Base-by-base conservation (phyloP, 805 yeast species). In the Teunomyces funiuensis region DNA sequence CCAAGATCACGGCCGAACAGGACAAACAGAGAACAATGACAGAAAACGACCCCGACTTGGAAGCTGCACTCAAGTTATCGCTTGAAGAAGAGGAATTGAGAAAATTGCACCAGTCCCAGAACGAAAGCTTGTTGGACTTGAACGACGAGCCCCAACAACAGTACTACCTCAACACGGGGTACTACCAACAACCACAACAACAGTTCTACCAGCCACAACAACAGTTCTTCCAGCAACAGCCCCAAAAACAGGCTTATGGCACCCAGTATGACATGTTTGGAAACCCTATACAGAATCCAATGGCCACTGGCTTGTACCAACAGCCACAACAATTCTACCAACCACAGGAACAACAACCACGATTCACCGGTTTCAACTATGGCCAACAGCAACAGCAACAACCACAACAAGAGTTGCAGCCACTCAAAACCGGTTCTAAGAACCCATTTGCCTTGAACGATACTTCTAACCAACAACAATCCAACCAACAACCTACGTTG, bases 1-100 rank as follows among this genome's bases (percentile, higher is more conserved):
- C 95, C 39, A 77, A 79, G 55, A 61, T 73, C 52, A 87, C 96
- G 1, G 97, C 95, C 1, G 89, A 85, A 49, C 90, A 86, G 47
- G 97, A 89, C 51, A 85, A 80, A 47, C 73, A 71, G 40, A 72
- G 83, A 47, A 71, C 82, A 52, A 66, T 69, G 36, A 60, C 61
- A 36, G 75, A 69, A 33, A 75, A 71, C 28, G 85, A 81, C 48
- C 80, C 79, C 15, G 88, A 83, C 19, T 69, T 86, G 37, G 76
- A 77, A 44, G 77, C 80, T 33, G 95, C 95, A 0, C 69, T 85
- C 45, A 77, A 79, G 61, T 71, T 87, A 51, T 78, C 87, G 33
- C 65, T 81, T 54, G 95, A 86, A 65, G 91, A 87, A 57, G 91
- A 85, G 55, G 84, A 82, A 62, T 69, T 74, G 69, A 72, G 85